Evolutionary conservation across 225 moss, liverwort and hornwort genomes (phyloP), one percentile per base, ranked within the genome.

Genomic region (Neckera pumila): DNA sequence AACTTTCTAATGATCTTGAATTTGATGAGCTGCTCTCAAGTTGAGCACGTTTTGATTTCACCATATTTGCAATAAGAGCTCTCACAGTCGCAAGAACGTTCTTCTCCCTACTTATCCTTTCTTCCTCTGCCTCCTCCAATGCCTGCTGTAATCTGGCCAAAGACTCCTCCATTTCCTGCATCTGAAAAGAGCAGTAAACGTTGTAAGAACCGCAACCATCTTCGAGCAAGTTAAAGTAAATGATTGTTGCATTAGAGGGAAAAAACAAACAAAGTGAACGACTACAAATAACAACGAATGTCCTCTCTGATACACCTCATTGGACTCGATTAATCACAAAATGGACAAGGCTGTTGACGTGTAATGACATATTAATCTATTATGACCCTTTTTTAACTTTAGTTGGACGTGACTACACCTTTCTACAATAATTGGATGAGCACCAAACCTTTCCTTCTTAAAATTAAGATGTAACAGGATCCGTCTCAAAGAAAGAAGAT

Each of bases 11-110:
- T 47, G 94, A 89, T 58, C 77, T 90, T 42, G 89, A 87, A 84
- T 91, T 91, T 42, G 94, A 70, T 17, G 85, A 78, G 54, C 86
- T 90, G 86, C 90, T 96, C 76, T 90, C 91, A 56, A 85, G 89
- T 89, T 92, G 92, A 25, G 94, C 98, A 47, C 96, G 92, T 72
- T 93, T 94, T 18, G 92, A 53, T 87, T 92, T 95, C 81, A 96
- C 95, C 96, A 98, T 98, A 72, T 97, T 93, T 61, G 94, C 89
- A 69, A 98, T 93, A 33, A 98, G 86, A 62, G 91, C 89, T 51
- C 94, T 92, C 78, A 95, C 98, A 84, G 95, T 95, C 57, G 95
- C 95, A 73, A 95, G 90, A 4, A 93, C 95, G 36, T 93, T 92
- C 85, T 95, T 91, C 91, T 95, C 95, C 62, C 92, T 94, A 53